These are phyloP conservation scores for Fusarium coffeatum DNA, from an alignment of 2,329 filamentous ascomycete genomes.

Conservation along the genomic window DNA sequence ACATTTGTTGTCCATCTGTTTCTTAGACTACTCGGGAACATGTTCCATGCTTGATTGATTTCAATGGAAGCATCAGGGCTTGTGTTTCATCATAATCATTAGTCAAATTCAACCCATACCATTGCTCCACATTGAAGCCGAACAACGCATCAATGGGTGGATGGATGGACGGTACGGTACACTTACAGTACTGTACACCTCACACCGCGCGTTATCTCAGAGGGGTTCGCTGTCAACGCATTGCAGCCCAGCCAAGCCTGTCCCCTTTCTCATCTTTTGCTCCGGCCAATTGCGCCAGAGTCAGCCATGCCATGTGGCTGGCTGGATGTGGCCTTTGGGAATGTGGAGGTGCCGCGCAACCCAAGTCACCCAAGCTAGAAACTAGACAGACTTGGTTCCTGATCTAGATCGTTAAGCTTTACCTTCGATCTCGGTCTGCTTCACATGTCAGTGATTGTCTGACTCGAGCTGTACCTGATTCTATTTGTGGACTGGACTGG, in stretches of 20 bases:
- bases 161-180: not conserved
- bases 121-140: conserved; percentile 30
- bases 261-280: conserved; percentile 21
- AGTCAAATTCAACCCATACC: conserved; percentile 8
- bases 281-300: conserved; percentile 2
- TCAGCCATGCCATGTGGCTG: conserved; percentile 37
- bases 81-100: not conserved
- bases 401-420: conserved; percentile 33
- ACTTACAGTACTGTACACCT: conserved; percentile 18
- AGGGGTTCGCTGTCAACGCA: conserved; percentile 37
- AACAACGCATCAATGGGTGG: conserved; percentile 19
- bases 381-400: conserved; percentile 17
- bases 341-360: conserved; percentile 31
- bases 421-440: conserved; percentile 31
- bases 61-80: not conserved
- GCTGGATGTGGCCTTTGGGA: conserved; percentile 30
- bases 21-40: not conserved
- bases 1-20: not conserved
- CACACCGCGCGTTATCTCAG: conserved; percentile 27
- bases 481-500: conserved; percentile 19
- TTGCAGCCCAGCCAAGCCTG: conserved; percentile 30
- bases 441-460: conserved; percentile 39
- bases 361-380: conserved; percentile 6
- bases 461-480: conserved; percentile 24
- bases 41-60: not conserved